Evolutionary conservation across 129 eudicot species (phyloP), one percentile per base, ranked within the genome.

Genomic region (Helianthus tuberosus): DNA sequence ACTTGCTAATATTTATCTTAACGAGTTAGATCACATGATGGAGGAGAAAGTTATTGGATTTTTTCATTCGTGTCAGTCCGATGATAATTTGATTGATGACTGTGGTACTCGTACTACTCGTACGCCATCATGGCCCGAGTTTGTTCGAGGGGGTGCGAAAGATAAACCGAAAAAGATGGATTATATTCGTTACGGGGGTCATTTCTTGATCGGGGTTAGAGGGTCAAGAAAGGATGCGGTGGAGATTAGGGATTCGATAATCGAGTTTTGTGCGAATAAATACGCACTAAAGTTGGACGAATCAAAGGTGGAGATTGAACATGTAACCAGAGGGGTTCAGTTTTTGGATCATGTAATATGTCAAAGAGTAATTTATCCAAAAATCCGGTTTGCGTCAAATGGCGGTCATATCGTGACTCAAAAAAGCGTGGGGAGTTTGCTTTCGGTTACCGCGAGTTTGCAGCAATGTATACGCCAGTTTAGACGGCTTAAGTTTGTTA

Each of bases 61-160:
- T 72, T 88, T 75, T 41, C 69, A 57, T 67, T 93, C 89, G 2
- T 77, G 57, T 67, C 91, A 87, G 2, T 77, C 75, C 36, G 66
- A 82, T 51, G 67, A 68, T 61, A 84, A 83, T 80, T 78, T 62
- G 2, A 64, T 74, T 73, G 90, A 89, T 77, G 82, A 72, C 12
- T 71, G 15, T 55, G 70, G 72, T 14, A 61, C 79, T 62, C 84
- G 83, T 79, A 88, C 92, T 23, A 61, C 79, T 62, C 84, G 83
- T 79, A 88, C 92, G 23, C 91, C 99, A 6, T 88, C 99, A 13
- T 94, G 99, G 99, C 99, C 99, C 2, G 99, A 94, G 80, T 94
- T 94, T 74, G 99, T 94, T 52, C 99, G 93, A 11, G 79, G 96
- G 7, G 89, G 99, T 57, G 97, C 91, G 54, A 87, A 87, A 38